Evolutionary conservation across 352 stramenopile species (phyloP), one percentile per base, ranked within the genome.

Genomic region (Globisporangium emineosum): DNA sequence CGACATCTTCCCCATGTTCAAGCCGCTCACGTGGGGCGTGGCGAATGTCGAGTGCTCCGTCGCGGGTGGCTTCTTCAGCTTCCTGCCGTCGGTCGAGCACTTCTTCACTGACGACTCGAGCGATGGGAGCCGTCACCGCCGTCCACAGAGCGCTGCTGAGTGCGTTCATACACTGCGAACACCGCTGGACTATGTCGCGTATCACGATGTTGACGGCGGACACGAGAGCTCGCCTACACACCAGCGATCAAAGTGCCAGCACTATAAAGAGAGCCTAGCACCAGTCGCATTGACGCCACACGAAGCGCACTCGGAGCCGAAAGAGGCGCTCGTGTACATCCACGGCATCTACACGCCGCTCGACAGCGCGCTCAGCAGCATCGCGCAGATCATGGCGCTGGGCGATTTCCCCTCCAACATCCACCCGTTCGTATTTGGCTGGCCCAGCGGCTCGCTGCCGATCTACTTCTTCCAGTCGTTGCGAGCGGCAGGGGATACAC

Each of bases 31-130:
- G 60, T 86, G 74, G 65, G 80, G 78, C 33, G 73, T 88, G 27
- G 76, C 74, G 17, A 80, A 69, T 49, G 80, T 89, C 19, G 67
- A 73, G 54, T 73, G 67, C 42, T 73, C 67, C 0, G 67, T 73
- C 19, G 53, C 67, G 0, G 67, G 67, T 8, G 64, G 63, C 23
- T 73, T 73, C 23, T 73, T 73, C 42, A 71, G 56, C 43, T 73
- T 73, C 56, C 25, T 73, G 21, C 67, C 67, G 29, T 65, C 53
- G 0, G 67, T 73, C 30, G 63, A 63, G 12, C 64, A 73, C 42
- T 70, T 73, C 50, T 70, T 69, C 19, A 35, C 19, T 19, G 42
- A 65, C 25, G 42, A 65, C 19, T 25, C 17, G 7, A 58, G 25
- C n/a, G n/a, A 32, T 12, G 13, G 32, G 8, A 54, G 5, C 35